Base-by-base conservation (phyloP, 73 alveolate genomes). In the Paraurostyla sp. region DNA sequence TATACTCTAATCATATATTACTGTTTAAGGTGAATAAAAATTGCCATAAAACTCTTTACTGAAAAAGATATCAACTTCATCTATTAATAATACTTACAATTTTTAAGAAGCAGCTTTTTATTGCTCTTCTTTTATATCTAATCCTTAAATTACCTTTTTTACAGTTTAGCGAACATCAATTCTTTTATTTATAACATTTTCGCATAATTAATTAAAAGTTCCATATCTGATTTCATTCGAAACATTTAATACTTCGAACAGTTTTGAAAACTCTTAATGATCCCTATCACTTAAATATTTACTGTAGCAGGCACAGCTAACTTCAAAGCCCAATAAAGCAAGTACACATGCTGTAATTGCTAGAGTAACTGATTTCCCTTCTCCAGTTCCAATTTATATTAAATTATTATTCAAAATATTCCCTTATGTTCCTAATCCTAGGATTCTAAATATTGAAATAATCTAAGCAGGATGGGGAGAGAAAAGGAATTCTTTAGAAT, bases 11-110 rank as follows among this genome's bases (percentile, higher is more conserved):
- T 56, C 22, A 16, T 16, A 9, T 23, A 56, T 16, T 13, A 9
- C 15, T 23, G 23, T 16, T 20, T 13, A 46, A 15, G 57, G 57
- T 46, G 57, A 15, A 46, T 56, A 56, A 23, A 56, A 9, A 16
- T 56, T 13, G 23, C 33, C 33, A 23, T 56, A 56, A 32, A 56
- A 56, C 38, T 13, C 11, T 56, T 16, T 16, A 22, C 92, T 87
- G 42, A 87, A 90, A 73, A 90, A 50, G 4, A 90, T 94, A 42
- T 90, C 95, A 0, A 87, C 95, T 38, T 90, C 95, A 23, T 90
- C 95, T 25, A 86, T 86, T 11, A 90, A 75, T 9, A 90, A 60
- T 33, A 90, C 49, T 36, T 68, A 49, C 18, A 46, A 30, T 22
- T 22, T 69, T 11, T 41, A n/a, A n/a, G n/a, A n/a, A n/a, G n/a